Evolutionary conservation across 805 yeast genomes (phyloP).

Genomic region (Ogataea kodamae): DNA sequence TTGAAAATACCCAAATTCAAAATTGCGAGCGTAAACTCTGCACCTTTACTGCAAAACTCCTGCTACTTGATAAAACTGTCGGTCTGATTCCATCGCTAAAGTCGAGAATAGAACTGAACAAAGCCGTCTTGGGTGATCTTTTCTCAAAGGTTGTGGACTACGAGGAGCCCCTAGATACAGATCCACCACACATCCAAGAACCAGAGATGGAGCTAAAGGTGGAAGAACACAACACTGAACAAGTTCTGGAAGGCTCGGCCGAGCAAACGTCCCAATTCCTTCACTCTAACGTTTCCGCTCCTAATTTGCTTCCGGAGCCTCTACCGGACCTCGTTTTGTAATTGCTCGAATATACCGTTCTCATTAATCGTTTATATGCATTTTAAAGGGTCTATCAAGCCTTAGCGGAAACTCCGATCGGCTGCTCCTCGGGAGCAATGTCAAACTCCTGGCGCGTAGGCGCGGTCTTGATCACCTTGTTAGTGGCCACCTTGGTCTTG

Average conservation of each 20-base stretch:
- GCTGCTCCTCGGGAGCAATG: constrained; percentile 34
- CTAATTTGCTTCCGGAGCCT: constrained; percentile 10
- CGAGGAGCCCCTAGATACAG: constrained; percentile 1
- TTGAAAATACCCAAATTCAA: constrained; percentile 15
- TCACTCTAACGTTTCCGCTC: constrained; percentile 8
- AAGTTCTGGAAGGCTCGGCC: background rate
- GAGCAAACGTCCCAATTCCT: constrained; percentile 1
- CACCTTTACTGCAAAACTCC: constrained; percentile 23
- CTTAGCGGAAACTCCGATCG: constrained; percentile 27
- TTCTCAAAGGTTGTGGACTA: constrained; percentile 16
- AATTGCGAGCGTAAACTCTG: constrained; percentile 23
- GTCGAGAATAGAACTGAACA: constrained; percentile 26
- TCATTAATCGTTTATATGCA: constrained; percentile 16
- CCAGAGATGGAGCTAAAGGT: too few species aligned
- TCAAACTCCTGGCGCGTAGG: constrained; percentile 32
- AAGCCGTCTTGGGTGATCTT: constrained; percentile 21
- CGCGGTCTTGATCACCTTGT: constrained; percentile 62
- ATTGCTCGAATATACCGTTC: constrained; percentile 1
- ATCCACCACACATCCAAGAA: background rate
- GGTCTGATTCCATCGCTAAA: constrained; percentile 14
- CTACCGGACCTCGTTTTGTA: constrained; percentile 8
- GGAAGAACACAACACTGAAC: background rate
- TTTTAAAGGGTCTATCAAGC: constrained; percentile 15
- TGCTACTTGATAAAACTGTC: constrained; percentile 17
- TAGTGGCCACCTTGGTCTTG: constrained; percentile 66